Conservation (phyloP, 345 rosid genomes). For the Tarenaya hassleriana region DNA sequence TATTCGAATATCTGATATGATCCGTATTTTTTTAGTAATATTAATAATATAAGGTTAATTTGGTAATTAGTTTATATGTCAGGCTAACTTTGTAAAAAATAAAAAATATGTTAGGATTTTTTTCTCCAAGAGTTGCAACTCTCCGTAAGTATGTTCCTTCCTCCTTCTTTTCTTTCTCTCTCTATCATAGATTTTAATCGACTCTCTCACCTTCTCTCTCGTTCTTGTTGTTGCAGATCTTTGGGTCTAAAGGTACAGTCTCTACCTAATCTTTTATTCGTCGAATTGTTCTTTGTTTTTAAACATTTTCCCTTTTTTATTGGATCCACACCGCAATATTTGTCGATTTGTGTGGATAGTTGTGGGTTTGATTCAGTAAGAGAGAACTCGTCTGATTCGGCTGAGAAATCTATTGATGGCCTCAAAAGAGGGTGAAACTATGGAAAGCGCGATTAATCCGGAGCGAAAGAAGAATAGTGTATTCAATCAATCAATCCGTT, state of each 20-base stretch:
- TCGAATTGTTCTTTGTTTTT: background rate
- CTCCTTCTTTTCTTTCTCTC: background rate
- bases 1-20: too few relatives aligned
- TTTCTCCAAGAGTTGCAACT: too few relatives aligned
- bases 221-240: slow-evolving; percentile 13
- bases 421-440: background rate
- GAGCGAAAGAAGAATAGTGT: background rate
- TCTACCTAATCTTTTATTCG: slow-evolving; percentile 3
- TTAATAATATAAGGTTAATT: too few relatives aligned
- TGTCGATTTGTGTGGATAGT: background rate
- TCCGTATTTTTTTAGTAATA: too few relatives aligned
- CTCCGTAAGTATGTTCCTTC: too few relatives aligned
- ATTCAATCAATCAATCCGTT: background rate
- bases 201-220: background rate
- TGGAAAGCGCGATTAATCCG: background rate
- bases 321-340: background rate
- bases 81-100: too few relatives aligned
- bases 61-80: too few relatives aligned
- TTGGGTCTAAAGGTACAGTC: slow-evolving; percentile 18
- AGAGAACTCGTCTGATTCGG: background rate
- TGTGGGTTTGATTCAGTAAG: background rate
- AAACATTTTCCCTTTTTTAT: background rate
- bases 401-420: background rate
- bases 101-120: too few relatives aligned
- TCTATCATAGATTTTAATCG: slow-evolving; percentile 9